Conservation (phyloP, 495 filamentous ascomycete genomes). For the Penicillium lagena region DNA sequence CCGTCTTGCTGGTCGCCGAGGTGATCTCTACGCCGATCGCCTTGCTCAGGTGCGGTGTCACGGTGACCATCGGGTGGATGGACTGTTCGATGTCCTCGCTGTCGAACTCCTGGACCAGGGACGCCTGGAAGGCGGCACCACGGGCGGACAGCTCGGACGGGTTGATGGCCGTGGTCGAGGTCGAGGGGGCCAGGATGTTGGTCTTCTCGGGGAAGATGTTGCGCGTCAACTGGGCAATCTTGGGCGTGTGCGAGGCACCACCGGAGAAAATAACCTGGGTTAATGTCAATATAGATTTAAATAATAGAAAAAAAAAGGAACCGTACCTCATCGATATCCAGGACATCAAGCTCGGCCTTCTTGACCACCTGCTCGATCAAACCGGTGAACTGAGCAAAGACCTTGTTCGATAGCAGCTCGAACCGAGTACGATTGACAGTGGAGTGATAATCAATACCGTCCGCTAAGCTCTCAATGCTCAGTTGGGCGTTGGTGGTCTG, state of each 20-base stretch:
- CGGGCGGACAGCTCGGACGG: conserved; percentile 83
- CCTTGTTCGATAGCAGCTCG: conserved; percentile 78
- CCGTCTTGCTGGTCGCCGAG: conserved; percentile 46
- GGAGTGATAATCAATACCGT: conserved; percentile 83
- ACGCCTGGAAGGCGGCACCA: conserved; percentile 93
- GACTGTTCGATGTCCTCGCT: conserved; percentile 90
- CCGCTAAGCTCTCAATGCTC: conserved; percentile 79
- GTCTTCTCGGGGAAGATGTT: conserved; percentile 78
- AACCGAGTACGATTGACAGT: conserved; percentile 91
- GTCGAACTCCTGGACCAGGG: conserved; percentile 86
- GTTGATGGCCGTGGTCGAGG: conserved; percentile 72
- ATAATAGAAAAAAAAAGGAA: not conserved
- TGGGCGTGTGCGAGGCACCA: conserved; percentile 88
- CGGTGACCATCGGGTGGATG: conserved; percentile 91
- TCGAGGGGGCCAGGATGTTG: conserved; percentile 74
- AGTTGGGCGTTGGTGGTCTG: conserved; percentile 82
- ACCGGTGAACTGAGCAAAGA: conserved; percentile 79
- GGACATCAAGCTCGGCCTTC: conserved; percentile 86
- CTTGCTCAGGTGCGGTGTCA: conserved; percentile 79
- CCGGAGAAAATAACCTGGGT: conserved; percentile 77
- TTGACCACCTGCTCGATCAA: conserved; percentile 78
- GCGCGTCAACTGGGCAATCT: conserved; percentile 70
- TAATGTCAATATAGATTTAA: not conserved
- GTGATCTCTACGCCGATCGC: conserved; percentile 81
- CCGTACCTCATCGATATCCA: conserved; percentile 82